Base-by-base conservation (phyloP, 805 yeast species). In the Cyberlindnera nakhonratchasimensis region DNA sequence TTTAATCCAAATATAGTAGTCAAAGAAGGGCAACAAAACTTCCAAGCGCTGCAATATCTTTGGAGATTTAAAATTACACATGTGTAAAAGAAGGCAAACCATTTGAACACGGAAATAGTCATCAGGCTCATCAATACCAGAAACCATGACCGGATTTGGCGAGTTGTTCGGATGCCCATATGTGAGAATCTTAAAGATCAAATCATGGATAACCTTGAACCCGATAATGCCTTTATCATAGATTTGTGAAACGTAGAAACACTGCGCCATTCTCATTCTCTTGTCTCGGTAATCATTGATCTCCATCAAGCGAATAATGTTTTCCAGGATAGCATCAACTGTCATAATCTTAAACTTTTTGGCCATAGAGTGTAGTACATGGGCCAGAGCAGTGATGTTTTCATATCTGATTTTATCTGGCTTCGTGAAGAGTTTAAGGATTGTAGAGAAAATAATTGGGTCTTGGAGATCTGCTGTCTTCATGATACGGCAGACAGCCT, bases 51-150 rank as follows among this genome's bases (percentile, higher is more conserved):
- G 44, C 12, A 23, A 34, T 8, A 48, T 40, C 10, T 47, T 50
- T 3, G 48, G 43, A 18, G 43, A 49, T 14, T 53, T 46, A 11
- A 46, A 53, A 8, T 30, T 8, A n/a, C 50, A 45, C 9, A 58
- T 60, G n/a, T 61, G 60, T 16, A 82, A 53, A 5, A 78, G 56
- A 0, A 69, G 58, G 21, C 74, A 56, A 16, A 75, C 61, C 55
- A 89, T 62, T 29, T 78, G 79, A 28, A 87, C 66, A 43, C 96
- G 70, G 61, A 87, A 86, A 55, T 80, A 86, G 53, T 86, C 80
- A 51, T 79, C 74, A 0, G 82, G 80, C 11, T 64, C 64, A 62
- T 89, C 96, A n/a, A 72, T 39, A 14, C 64, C 72, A 23, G 70
- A 65, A 3, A 56, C 30, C 4, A 43, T 49, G 18, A 64, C 67